Evolutionary conservation across 2,329 filamentous ascomycete genomes (phyloP), one percentile per base, ranked within the genome.

Genomic region (Xylariaceae sp.): DNA sequence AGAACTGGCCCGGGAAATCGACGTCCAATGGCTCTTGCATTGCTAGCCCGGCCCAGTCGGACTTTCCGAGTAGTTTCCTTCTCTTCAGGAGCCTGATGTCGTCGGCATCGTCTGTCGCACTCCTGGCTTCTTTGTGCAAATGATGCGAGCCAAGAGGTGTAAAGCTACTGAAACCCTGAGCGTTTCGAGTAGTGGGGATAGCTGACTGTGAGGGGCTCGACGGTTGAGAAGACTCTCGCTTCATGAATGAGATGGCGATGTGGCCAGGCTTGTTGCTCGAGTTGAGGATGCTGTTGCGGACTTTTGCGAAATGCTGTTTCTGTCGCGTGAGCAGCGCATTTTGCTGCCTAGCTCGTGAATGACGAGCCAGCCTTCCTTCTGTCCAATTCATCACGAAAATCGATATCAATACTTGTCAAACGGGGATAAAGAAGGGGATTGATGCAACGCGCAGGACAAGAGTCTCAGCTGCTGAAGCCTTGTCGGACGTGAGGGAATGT

Each of bases 291-390:
- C 64, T 69, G 18, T 66, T 68, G 40, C 72, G 70, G 34, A 69
- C 70, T 51, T 70, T 74, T 40, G 75, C 75, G 53, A 78, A 78
- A 57, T 78, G 72, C 45, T 75, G 69, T 57, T 72, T 76, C 55
- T 78, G 75, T n/a, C 67, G 69, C n/a, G 66, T 62, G 31, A 69
- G 61, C 19, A 67, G 57, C 17, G 66, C 62, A 41, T 70, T 72
- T 47, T 65, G 66, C 52, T 66, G 62, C 38, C 61, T 63, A 36
- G 63, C 64, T 10, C 67, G 72, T 53, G 68, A 70, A 60, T 75
- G 70, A 53, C 74, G 74, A 39, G 71, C 69, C 40, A 78, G 66
- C 44, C 67, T 73, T 28, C 75, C 74, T 55, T 76, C 76, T 2
- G 75, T 78, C 75, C 75, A 79, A 59, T 79, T 79, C 76, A 79